Evolutionary conservation across 2,329 filamentous ascomycete species (phyloP).

Genomic region (Aspergillus sp.): DNA sequence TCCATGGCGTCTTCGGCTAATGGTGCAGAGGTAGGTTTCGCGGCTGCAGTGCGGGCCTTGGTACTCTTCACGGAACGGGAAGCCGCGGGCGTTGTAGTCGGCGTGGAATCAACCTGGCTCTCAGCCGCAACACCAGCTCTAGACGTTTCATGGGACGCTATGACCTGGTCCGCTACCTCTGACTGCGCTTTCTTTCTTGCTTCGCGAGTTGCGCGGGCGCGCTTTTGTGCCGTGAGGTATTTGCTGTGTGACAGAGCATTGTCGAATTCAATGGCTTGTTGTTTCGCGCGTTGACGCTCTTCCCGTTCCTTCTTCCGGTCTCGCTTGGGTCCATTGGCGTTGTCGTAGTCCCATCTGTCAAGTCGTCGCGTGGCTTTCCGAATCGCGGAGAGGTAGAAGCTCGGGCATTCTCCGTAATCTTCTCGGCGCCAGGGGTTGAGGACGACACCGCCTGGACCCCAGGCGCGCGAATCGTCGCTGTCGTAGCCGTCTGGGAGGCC

Average conservation of each 20-base stretch:
- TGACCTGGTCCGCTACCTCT: constrained; percentile 10
- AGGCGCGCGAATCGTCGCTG: constrained; percentile 38
- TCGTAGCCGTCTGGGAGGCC: constrained; percentile 41
- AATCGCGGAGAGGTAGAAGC: constrained; percentile 37
- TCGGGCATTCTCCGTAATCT: constrained; percentile 44
- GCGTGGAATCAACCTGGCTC: too few relatives aligned
- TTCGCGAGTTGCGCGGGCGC: constrained; percentile 18
- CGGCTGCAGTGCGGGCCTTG: not conserved
- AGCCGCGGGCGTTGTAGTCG: too few relatives aligned
- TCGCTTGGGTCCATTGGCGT: constrained; percentile 32
- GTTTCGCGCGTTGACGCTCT: constrained; percentile 29
- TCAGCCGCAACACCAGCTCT: too few relatives aligned
- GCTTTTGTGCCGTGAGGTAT: constrained; percentile 14
- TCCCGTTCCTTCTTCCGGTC: constrained; percentile 33
- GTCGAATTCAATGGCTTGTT: constrained; percentile 15
- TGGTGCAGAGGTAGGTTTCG: not conserved
- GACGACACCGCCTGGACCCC: constrained; percentile 38
- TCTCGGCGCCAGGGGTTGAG: constrained; percentile 39
- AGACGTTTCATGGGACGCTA: too few relatives aligned
- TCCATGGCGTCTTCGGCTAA: constrained; percentile 23
- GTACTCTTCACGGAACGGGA: not conserved
- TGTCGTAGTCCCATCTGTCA: constrained; percentile 41
- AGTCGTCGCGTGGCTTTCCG: constrained; percentile 38
- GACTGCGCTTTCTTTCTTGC: constrained; percentile 25
- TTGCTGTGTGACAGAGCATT: constrained; percentile 8